Base-by-base conservation (phyloP, 73 alveolate genomes). In the Paramecium pentaurelia region DNA sequence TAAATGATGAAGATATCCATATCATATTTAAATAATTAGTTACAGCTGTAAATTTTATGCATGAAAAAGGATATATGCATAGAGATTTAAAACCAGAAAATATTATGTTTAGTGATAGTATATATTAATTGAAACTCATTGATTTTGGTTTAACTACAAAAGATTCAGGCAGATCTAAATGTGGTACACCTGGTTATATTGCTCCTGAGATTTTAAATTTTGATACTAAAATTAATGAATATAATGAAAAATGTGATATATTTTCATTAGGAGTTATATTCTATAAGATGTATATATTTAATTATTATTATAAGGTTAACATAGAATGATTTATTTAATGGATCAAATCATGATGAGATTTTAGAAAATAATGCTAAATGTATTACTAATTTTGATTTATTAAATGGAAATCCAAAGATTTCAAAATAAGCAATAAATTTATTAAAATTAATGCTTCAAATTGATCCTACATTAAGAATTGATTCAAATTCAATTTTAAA, bases 141-240 rank as follows among this genome's bases (percentile, higher is more conserved):
- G 87, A 73, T 20, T 73, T 73, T 73, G 87, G 87, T 16, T 38
- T 37, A 20, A 37, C 87, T 1, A 40, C 87, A 16, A 73, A 37
- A 73, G 87, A 73, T 36, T 44, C 38, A 14, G 60, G 58, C 9
- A 73, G 6, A 73, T 20, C 60, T 18, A 95, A 95, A 93, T 93
- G 96, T n/a, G 98, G 98, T 1, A 94, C 98, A 18, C 91, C 97
- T 16, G 98, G 98, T 4, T 96, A 92, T 92, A 94, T 96, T 77
- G 98, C 98, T 8, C 98, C 98, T 30, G 98, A 96, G 37, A 95
- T 96, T 6, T 60, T 96, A 0, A 95, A 49, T 20, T 20, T 80
- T 2, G 75, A 49, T 27, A 40, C 84, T 0, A 25, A 10, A 16
- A 18, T 28, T 4, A 27, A 80, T 27, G 30, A 80, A 40, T 80